A percentile compares a stretch with the other conserved stretches of the same genome.
phyloP scores from a whole-genome alignment of 2,329 filamentous ascomycete genomes.

The Clonostachys chloroleuca region DNA sequence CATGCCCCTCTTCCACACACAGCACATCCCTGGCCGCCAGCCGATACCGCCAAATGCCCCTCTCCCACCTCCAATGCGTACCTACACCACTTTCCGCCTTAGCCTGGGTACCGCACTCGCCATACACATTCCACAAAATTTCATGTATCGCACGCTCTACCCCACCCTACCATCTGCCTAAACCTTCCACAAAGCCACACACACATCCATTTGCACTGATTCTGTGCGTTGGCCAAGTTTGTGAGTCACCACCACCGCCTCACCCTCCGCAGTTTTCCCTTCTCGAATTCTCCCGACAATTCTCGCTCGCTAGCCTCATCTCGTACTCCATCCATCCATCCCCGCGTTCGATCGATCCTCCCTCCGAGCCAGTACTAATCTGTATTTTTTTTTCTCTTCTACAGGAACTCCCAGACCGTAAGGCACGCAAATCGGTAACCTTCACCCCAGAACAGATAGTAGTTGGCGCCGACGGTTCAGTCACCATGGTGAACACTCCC shows the following conservation, averaged over 20 bases:
- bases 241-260: conserved; percentile 2
- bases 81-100: too few relatives aligned
- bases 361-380: conserved; percentile 1
- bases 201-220: not conserved
- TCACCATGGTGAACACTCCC: conserved; percentile 70
- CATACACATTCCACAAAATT: not conserved
- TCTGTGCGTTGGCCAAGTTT: not conserved
- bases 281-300: not conserved
- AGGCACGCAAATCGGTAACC: conserved; percentile 87
- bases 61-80: too few relatives aligned
- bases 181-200: conserved; percentile 6
- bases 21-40: too few relatives aligned
- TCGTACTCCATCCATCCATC: not conserved
- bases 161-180: conserved; percentile 1
- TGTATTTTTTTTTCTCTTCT: conserved; percentile 6
- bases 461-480: conserved; percentile 84
- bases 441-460: conserved; percentile 86
- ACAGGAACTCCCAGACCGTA: conserved; percentile 44
- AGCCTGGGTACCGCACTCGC: not conserved
- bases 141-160: not conserved
- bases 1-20: too few relatives aligned
- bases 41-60: too few relatives aligned
- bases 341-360: not conserved
- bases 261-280: not conserved
- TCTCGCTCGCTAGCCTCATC: conserved; percentile 2